phyloP scores from a whole-genome alignment of 139 green algal genomes.

The Pleodorina starrii region DNA sequence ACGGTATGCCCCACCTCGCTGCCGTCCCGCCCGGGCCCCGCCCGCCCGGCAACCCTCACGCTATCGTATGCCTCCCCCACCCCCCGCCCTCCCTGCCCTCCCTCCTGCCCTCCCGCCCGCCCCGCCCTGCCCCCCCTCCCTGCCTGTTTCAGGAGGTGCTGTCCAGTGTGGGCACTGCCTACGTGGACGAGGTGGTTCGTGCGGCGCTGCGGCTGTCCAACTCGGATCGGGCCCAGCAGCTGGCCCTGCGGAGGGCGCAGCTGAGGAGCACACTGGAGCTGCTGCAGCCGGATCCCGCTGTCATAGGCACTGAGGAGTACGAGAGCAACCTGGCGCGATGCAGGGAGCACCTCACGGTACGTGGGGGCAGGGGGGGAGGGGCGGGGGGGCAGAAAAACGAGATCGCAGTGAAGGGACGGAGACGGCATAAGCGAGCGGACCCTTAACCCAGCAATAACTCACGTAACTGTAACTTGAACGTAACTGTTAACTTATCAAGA shows the following conservation, averaged over 20 bases:
- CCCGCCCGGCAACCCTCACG: too few species aligned
- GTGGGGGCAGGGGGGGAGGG: neutral
- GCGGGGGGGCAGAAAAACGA: neutral
- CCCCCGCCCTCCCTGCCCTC: neutral
- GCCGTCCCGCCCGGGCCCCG: too few species aligned
- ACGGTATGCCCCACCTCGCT: too few species aligned
- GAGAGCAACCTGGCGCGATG: slow-evolving; percentile 19
- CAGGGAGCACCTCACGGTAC: slow-evolving; percentile 33
- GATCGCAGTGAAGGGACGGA: too few species aligned
- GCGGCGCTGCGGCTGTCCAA: slow-evolving; percentile 23
- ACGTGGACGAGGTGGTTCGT: neutral
- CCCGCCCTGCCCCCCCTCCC: too few species aligned
- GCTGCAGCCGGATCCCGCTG: slow-evolving; percentile 13
- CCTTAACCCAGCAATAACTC: too few species aligned
- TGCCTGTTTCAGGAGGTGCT: slow-evolving; percentile 45
- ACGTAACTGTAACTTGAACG: too few species aligned
- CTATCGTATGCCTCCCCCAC: too few species aligned
- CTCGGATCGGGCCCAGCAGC: neutral
- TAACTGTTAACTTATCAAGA: too few species aligned
- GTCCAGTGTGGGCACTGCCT: neutral
- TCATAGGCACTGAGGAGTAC: slow-evolving; percentile 30
- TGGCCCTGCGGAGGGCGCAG: slow-evolving; percentile 33
- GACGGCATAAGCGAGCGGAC: too few species aligned
- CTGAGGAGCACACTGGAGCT: slow-evolving; percentile 19
- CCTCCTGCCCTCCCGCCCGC: neutral